Base-by-base conservation (phyloP, 371 early-diverging fungal species). In the Mucor irregularis region DNA sequence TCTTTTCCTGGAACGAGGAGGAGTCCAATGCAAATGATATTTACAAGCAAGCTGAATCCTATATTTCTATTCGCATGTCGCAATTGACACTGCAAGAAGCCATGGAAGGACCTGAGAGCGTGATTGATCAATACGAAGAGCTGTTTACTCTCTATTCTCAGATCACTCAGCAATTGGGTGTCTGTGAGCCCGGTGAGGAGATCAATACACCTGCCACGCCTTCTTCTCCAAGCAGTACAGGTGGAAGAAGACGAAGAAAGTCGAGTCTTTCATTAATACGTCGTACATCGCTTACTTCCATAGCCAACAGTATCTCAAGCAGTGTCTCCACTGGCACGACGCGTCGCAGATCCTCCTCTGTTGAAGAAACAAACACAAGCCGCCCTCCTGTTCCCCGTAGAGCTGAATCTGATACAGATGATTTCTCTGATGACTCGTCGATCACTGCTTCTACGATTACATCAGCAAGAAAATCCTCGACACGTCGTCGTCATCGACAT, bases 91-190 rank as follows among this genome's bases (percentile, higher is more conserved):
- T 71, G 6, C 25, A 53, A n/a, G 68, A 71, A 42, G 39, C 44
- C 30, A 31, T 53, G 4, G 64, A 75, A 45, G 87, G 89, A 2
- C 59, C 80, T 7, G 85, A 84, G 25, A 58, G 75, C 3, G 66
- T 76, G 0, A 55, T 90, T 24, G 65, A 74, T 21, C 69, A 68
- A 11, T 84, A 85, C 45, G 76, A 79, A 40, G 69, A 67, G 0
- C 60, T 90, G 26, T 90, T 90, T 68, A 62, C 72, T 4, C 69
- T 84, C 5, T 88, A 86, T 58, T 79, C 76, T 1, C 77, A 77
- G 45, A 63, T 90, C 6, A 83, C 81, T 38, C 55, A 62, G 29
- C 45, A 54, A 7, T 28, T 61, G 8, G 61, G 54, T 25, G 19
- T 61, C 4, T 14, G 21, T 8, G 17, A 4, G 1, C 10, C 10